A percentile compares a stretch with the other conserved stretches of the same genome.
phyloP scores from a whole-genome alignment of 805 yeast genomes.

The Ogataea polymorpha region DNA sequence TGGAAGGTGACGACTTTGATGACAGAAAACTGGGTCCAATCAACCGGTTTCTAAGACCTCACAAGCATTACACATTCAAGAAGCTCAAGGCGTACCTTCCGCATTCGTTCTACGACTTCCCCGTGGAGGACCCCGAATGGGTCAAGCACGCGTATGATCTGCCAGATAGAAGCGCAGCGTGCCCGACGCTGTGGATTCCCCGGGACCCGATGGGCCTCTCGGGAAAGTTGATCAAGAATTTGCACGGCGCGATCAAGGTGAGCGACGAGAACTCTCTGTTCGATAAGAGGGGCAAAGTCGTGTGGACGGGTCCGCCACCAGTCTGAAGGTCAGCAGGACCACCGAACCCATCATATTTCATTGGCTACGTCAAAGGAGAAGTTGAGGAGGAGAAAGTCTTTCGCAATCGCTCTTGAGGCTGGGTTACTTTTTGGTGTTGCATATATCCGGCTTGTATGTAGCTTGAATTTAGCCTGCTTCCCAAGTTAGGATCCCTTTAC shows the following conservation, averaged over 20 bases:
- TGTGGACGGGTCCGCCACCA: slow-evolving; percentile 54
- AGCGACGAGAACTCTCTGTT: slow-evolving; percentile 68
- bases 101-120: slow-evolving; percentile 50
- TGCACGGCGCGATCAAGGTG: slow-evolving; percentile 55
- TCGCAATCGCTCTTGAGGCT: too few species aligned
- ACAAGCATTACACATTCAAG: slow-evolving; percentile 47
- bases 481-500: too few species aligned
- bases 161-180: slow-evolving; percentile 66
- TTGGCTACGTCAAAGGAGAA: too few species aligned
- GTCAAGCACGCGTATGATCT: slow-evolving; percentile 69
- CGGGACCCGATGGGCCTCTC: slow-evolving; percentile 84
- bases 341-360: too few species aligned
- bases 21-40: slow-evolving; percentile 18
- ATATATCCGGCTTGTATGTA: too few species aligned
- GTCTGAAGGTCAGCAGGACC: neutral
- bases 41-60: slow-evolving; percentile 53
- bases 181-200: slow-evolving; percentile 92
- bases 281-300: slow-evolving; percentile 45
- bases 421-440: too few species aligned
- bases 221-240: slow-evolving; percentile 49
- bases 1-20: slow-evolving; percentile 57
- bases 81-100: slow-evolving; percentile 53
- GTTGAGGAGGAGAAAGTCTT: too few species aligned
- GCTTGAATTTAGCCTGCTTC: too few species aligned
- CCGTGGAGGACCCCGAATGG: slow-evolving; percentile 38